Evolutionary conservation across 2,329 filamentous ascomycete species (phyloP), one percentile per base, ranked within the genome.

Genomic region (Aspergillus awamori): DNA sequence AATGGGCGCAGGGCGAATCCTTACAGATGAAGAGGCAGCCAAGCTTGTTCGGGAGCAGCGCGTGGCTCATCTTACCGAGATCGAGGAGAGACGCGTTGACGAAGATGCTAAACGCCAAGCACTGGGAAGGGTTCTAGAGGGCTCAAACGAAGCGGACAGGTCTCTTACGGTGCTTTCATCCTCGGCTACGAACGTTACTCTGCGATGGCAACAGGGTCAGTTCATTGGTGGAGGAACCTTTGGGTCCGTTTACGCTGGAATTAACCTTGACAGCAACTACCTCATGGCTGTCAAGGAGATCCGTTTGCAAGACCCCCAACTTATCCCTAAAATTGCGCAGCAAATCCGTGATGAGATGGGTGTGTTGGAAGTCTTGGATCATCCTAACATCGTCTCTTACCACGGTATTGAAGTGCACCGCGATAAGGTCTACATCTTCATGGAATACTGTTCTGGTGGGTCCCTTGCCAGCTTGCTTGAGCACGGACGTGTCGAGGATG

Each of bases 391-490:
- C 63, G 96, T 99, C 22, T 94, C 93, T 8, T 99, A 99, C 78
- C 95, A 95, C 73, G 95, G 95, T 61, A 98, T 99, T 71, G 95
- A 99, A 77, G 95, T 97, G 2, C 95, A 99, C 78, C 87, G 95
- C 65, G 95, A 99, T 82, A 95, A 97, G 74, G 95, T 99, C n/a
- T 99, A 98, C 78, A 97, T 99, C 68, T 99, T 99, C 76, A 99
- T 99, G 95, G 95, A 99, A 77, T 98, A 96, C 78, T 99, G 95
- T 77, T 96, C 93, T 4, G 94, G 95, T 55, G 95, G 95, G 20
- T 98, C 94, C 15, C 83, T 99, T 53, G 93, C 95, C 45, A 90
- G 87, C 54, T 81, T 99, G 56, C 83, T 99, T 45, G 95, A 99
- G 76, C 94, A 99, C 72, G 95, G 95, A 11, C 90, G 95, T 43